These are phyloP conservation scores for Rhododendron mucronatum DNA, from an alignment of 148 eudicot species.

Conservation along the genomic window DNA sequence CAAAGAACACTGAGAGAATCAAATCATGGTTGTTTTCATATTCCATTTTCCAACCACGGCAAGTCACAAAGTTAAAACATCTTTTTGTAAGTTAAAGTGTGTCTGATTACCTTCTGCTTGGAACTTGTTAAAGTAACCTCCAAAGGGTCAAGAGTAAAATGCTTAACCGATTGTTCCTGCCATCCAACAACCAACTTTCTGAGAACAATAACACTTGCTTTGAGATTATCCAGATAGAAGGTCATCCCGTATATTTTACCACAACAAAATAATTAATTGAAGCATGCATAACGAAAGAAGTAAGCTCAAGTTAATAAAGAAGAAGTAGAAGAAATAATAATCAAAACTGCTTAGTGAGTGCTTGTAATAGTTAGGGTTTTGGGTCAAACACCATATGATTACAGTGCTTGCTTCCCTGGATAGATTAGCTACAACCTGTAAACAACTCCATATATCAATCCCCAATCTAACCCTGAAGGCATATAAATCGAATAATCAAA, in stretches of 20 bases:
- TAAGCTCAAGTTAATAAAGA: not conserved
- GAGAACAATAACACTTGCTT: slow-evolving; percentile 40
- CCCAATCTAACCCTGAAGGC: not conserved
- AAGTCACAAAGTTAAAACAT: not conserved
- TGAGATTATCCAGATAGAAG: slow-evolving; percentile 41
- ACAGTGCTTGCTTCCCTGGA: slow-evolving; percentile 45
- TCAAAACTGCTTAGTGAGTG: slow-evolving; percentile 42
- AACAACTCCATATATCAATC: not conserved
- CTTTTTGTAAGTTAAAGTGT: not conserved
- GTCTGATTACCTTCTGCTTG: slow-evolving; percentile 39
- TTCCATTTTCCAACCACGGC: not conserved
- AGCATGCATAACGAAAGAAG: not conserved
- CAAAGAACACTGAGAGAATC: not conserved
- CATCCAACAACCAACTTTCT: slow-evolving; percentile 33
- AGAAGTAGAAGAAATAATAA: not conserved
- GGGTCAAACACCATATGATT: slow-evolving; percentile 50
- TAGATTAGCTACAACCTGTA: slow-evolving; percentile 38
- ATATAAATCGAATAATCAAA: not conserved
- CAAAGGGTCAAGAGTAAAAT: slow-evolving; percentile 30
- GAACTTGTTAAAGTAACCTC: slow-evolving; percentile 35
- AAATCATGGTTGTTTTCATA: not conserved
- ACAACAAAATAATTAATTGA: not conserved
- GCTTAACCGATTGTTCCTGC: slow-evolving; percentile 37
- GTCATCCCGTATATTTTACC: slow-evolving; percentile 30
- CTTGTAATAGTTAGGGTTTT: slow-evolving; percentile 49